Percentiles rank a stretch among this genome's conserved stretches.
phyloP scores from a whole-genome alignment of 108 stramenopile genomes.

The Aurantiochytrium sp. region DNA sequence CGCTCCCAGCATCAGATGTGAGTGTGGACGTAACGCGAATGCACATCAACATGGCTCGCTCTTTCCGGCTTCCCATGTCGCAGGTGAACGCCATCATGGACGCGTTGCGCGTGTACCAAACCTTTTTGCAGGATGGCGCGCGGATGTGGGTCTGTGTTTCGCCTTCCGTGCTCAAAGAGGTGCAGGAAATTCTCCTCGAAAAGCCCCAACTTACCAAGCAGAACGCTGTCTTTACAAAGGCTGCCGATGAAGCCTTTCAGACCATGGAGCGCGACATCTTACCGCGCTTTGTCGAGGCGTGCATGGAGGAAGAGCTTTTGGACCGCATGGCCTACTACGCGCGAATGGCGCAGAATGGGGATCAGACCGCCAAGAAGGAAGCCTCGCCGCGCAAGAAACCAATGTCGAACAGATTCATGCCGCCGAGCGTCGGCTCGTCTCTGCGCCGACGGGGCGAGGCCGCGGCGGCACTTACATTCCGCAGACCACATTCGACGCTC shows the following conservation, averaged over 20 bases:
- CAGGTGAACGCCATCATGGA: conserved; percentile 4
- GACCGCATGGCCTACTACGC: not conserved
- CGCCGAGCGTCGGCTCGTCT: no score
- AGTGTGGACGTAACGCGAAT: not conserved
- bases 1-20: not conserved
- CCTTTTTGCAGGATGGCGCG: conserved; percentile 4
- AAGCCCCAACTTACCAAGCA: not conserved
- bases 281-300: not conserved
- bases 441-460: no score
- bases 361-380: not conserved
- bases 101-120: not conserved
- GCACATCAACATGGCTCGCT: conserved; percentile 11
- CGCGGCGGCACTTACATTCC: no score
- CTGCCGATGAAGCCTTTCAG: not conserved
- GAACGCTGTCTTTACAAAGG: not conserved
- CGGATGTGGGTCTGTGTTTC: not conserved
- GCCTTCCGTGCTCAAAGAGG: not conserved
- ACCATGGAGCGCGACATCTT: not conserved
- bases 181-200: not conserved
- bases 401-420: no score
- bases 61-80: not conserved
- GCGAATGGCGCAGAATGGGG: not conserved
- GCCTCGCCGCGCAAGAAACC: no score
- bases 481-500: no score
- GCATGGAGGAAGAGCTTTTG: not conserved